Percentiles rank a stretch among this genome's conserved stretches.
Conservation (phyloP, 164 flowering plant species). For the Chimonanthus praecox region DNA sequence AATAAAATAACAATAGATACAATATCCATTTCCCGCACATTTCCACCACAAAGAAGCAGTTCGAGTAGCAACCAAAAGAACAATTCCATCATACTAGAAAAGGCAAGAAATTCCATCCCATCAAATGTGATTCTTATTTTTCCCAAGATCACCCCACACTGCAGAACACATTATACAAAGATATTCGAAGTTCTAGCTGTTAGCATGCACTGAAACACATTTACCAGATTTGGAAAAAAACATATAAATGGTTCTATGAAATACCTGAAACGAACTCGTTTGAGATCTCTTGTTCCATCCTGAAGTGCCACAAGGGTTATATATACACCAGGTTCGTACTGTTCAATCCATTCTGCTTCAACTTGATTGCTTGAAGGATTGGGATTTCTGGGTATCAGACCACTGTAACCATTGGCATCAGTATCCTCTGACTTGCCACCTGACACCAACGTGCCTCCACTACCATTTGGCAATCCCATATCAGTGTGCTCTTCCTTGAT, state of each 20-base stretch:
- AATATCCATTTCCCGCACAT: too few species aligned
- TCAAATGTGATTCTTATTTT: background rate
- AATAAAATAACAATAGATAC: background rate
- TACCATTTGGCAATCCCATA: conserved; percentile 31
- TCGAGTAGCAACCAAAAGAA: background rate
- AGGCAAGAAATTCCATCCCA: background rate
- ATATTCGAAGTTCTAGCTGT: background rate
- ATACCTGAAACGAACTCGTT: conserved; percentile 91
- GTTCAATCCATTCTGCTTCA: conserved; percentile 84
- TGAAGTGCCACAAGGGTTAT: conserved; percentile 66
- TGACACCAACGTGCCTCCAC: conserved; percentile 21
- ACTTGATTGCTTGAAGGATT: conserved; percentile 31
- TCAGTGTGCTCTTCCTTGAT: conserved; percentile 29
- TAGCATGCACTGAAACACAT: background rate
- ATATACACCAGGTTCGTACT: conserved; percentile 85
- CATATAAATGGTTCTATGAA: background rate
- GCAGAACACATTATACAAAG: background rate
- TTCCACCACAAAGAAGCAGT: too few species aligned
- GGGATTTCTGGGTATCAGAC: conserved; percentile 28
- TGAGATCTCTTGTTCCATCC: conserved; percentile 79
- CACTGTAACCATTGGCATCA: conserved; percentile 37
- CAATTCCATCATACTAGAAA: background rate
- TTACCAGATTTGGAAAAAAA: background rate
- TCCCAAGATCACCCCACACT: background rate
- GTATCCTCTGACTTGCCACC: conserved; percentile 24